Evolutionary conservation across 2,329 filamentous ascomycete species (phyloP).

Genomic region (Polychaeton citri): DNA sequence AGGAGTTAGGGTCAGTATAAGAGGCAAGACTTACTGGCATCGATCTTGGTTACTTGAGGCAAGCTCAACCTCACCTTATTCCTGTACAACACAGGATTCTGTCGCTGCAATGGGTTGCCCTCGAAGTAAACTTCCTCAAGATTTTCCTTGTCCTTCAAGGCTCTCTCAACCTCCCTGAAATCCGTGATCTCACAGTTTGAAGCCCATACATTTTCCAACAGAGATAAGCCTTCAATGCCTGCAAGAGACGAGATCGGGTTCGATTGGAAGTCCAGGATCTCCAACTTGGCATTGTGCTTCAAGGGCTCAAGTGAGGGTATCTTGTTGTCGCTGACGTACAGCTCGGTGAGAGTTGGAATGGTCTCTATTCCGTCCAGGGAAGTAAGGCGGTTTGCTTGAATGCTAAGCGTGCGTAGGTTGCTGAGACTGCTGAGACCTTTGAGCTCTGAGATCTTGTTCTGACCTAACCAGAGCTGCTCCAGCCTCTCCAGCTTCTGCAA

Average conservation of each 20-base stretch:
- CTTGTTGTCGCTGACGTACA: conserved; percentile 94
- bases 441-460: conserved; percentile 88
- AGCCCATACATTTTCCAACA: conserved; percentile 87
- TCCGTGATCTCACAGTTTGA: conserved; percentile 72
- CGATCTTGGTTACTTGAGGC: conserved; percentile 83
- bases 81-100: conserved; percentile 70
- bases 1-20: no score
- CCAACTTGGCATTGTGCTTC: conserved; percentile 40
- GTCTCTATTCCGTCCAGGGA: conserved; percentile 62
- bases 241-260: conserved; percentile 67
- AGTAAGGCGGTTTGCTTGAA: conserved; percentile 87
- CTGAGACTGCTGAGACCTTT: conserved; percentile 60
- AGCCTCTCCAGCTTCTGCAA: conserved; percentile 63
- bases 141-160: conserved; percentile 63
- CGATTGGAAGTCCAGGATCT: conserved; percentile 76
- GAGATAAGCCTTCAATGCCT: conserved; percentile 53
- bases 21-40: conserved; percentile 78
- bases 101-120: conserved; percentile 76
- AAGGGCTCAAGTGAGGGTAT: conserved; percentile 65
- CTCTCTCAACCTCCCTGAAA: conserved; percentile 69
- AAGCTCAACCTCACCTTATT: conserved; percentile 85
- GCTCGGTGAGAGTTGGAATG: conserved; percentile 68
- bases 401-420: conserved; percentile 76
- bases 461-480: conserved; percentile 87
- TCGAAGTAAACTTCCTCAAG: conserved; percentile 93